These are phyloP conservation scores for Fagus sylvatica DNA, from an alignment of 306 rosid species.

Conservation along the genomic window DNA sequence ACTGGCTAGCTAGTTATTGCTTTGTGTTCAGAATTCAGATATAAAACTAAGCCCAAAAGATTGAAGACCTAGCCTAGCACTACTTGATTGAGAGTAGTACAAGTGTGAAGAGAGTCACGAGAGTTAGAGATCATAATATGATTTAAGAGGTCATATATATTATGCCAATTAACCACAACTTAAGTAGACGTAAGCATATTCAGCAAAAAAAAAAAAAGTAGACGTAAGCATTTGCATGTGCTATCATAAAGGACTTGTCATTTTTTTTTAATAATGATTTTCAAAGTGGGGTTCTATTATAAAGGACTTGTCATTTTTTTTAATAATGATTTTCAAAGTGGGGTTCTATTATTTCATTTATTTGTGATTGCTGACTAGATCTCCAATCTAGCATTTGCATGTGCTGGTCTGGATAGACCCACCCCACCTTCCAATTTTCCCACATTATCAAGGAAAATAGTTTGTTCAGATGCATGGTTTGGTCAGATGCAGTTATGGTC, in stretches of 20 bases:
- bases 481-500: too few species aligned
- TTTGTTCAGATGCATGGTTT: too few species aligned
- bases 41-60: conserved; percentile 29
- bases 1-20: too few species aligned
- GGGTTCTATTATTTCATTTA: not conserved
- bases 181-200: not conserved
- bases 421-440: too few species aligned
- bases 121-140: too few species aligned
- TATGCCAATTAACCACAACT: not conserved
- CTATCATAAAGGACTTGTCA: not conserved
- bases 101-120: not conserved
- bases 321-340: not conserved
- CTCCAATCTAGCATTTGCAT: conserved; percentile 17
- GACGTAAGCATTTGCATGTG: too few species aligned
- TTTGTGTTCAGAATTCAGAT: not conserved
- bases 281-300: too few species aligned
- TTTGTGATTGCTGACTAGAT: conserved; percentile 7
- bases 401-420: conserved; percentile 2
- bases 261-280: too few species aligned
- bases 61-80: not conserved
- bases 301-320: too few species aligned
- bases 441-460: too few species aligned
- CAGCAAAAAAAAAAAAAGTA: too few species aligned
- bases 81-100: not conserved
- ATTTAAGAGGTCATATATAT: too few species aligned